Evolutionary conservation across 176 grass and related monocot species (phyloP), one percentile per base, ranked within the genome.

Genomic region (Bromus sterilis): DNA sequence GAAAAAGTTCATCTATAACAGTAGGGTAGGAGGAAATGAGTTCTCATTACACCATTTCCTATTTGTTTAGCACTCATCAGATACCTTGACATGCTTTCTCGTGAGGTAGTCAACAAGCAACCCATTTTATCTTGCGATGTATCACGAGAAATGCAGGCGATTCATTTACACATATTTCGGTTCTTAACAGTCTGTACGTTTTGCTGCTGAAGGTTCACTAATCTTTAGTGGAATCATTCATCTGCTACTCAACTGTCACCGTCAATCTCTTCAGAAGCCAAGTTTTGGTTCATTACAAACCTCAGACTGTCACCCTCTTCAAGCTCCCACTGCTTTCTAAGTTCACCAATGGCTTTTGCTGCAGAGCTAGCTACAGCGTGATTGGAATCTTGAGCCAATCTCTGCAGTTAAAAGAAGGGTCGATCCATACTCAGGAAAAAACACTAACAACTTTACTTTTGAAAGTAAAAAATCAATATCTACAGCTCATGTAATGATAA

Each of bases 271-370:
- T 89, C 72, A 1, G 60, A 61, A 53, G 42, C 56, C 51, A 77
- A 77, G 49, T 64, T 32, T 60, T 82, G 86, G 78, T 89, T 98
- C 92, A 95, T 73, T 25, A 93, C 86, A 88, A 98, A 98, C 74
- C 78, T 91, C 62, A 98, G 77, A 69, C 86, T 87, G 82, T 98
- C 95, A 34, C 95, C 95, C 89, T 98, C 95, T 89, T 98, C 95
- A 21, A 98, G 81, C 66, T 98, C 90, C 95, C 95, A 98, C 79
- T 98, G 95, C 76, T 76, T 87, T 79, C 83, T 93, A 46, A 98
- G 80, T 74, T 98, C 95, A 74, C 91, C 84, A 18, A 98, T 98
- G 51, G 95, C 90, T 82, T 84, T 91, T 57, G 90, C 78, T 56
- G 95, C 95, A 62, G 95, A 91, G 9, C 25, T 79, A 66, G 95